phyloP scores from a whole-genome alignment of 2,329 filamentous ascomycete species.

The Paraphaeosphaeria sporulosa region DNA sequence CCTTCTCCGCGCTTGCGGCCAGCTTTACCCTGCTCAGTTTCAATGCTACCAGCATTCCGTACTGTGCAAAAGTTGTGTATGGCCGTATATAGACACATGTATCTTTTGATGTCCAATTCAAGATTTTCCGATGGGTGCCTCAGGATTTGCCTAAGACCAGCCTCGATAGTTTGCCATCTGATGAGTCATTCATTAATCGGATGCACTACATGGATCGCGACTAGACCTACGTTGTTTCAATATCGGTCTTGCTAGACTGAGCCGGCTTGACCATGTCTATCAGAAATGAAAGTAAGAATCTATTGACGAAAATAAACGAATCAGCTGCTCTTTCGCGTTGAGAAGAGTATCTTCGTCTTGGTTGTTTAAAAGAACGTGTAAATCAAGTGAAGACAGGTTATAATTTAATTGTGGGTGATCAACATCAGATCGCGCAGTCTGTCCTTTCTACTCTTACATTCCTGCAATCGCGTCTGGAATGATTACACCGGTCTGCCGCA shows the following conservation, averaged over 20 bases:
- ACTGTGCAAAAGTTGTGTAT: slow-evolving; percentile 99
- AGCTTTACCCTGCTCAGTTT: slow-evolving; percentile 41
- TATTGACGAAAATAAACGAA: neutral
- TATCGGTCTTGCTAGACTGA: neutral
- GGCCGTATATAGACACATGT: slow-evolving; percentile 97
- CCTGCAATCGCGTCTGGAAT: neutral
- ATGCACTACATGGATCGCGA: neutral
- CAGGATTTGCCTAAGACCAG: slow-evolving; percentile 92
- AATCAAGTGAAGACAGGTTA: neutral
- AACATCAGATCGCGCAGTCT: neutral
- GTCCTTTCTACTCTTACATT: neutral
- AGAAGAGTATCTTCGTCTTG: no score
- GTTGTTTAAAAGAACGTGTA: neutral
- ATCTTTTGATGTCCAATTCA: slow-evolving; percentile 93
- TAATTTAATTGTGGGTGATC: neutral
- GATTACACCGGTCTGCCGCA: neutral
- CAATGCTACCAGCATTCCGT: slow-evolving; percentile 73
- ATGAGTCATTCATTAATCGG: neutral
- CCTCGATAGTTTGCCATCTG: slow-evolving; percentile 90
- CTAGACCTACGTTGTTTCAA: neutral
- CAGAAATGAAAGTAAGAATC: neutral
- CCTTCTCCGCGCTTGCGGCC: slow-evolving; percentile 82
- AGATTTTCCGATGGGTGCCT: slow-evolving; percentile 75
- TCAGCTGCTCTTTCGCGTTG: no score
- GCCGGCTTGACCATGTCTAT: neutral